Percentiles rank a stretch among this genome's conserved stretches.
Evolutionary conservation across 306 rosid genomes (phyloP).

Genomic region (Cucumis hystrix): DNA sequence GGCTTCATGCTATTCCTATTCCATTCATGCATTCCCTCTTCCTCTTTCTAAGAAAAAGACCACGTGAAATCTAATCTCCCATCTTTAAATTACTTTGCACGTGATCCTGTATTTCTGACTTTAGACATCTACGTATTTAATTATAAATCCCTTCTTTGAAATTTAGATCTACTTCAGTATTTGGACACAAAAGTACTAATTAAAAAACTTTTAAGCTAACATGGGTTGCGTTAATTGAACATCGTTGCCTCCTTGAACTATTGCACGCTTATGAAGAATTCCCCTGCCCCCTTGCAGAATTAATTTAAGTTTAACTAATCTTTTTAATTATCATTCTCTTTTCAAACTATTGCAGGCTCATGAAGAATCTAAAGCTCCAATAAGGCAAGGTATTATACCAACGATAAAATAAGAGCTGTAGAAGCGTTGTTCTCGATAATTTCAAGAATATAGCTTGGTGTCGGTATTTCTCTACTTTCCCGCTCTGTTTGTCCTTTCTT

Average conservation of each 20-base stretch:
- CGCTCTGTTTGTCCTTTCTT: neutral
- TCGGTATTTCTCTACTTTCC: neutral
- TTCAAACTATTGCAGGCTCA: conserved; percentile 7
- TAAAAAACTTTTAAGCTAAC: neutral
- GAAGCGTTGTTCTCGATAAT: neutral
- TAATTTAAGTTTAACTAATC: neutral
- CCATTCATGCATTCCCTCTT: conserved; percentile 10
- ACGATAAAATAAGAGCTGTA: neutral
- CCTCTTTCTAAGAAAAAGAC: conserved; percentile 10
- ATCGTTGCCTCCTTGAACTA: neutral
- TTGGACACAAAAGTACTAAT: neutral
- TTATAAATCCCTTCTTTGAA: neutral
- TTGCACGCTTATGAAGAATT: neutral
- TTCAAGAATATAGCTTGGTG: neutral
- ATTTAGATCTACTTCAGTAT: neutral
- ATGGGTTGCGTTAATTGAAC: neutral
- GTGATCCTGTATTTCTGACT: conserved; percentile 27
- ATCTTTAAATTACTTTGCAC: conserved; percentile 35
- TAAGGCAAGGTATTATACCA: neutral
- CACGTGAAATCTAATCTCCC: conserved; percentile 50
- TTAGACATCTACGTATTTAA: conserved; percentile 10
- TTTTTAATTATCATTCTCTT: neutral
- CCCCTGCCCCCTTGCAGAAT: neutral
- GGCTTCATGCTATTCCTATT: neutral
- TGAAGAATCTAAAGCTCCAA: conserved; percentile 16